Evolutionary conservation across 2,329 filamentous ascomycete species (phyloP), one percentile per base, ranked within the genome.

Genomic region (Metarhizium anisopliae): DNA sequence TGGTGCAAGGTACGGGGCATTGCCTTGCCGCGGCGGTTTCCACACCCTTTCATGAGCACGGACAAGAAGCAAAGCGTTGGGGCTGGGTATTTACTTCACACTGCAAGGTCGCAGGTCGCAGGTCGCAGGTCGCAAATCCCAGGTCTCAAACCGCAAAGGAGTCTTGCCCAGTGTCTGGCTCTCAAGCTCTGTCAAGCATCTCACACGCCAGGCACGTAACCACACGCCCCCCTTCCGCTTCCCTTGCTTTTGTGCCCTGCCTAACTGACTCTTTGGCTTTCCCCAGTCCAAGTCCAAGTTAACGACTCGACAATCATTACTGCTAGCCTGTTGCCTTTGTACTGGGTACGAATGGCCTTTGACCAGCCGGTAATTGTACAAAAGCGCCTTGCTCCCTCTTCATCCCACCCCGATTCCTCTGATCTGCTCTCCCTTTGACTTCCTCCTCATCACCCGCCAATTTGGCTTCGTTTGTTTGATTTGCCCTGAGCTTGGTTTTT

Each of bases 381-480:
- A 60, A 61, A 61, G 59, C 59, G 56, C 55, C 51, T 54, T 55
- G 55, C 58, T 60, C 56, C 56, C 58, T 20, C 58, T 53, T 51
- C 55, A 50, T 55, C 45, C 52, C 57, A 50, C 57, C 52, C 51
- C 1, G 7, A 51, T 25, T 6, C 13, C n/a, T 32, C 36, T 51
- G 43, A 51, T 40, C 36, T 51, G 51, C 36, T 51, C 53, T 56
- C 57, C 54, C 55, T 55, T 59, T 55, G 47, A 52, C 18, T 55
- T 35, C 35, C 45, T 40, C 38, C 52, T 38, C 55, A 56, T 60
- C 51, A 43, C 50, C 52, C 42, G 57, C 57, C 56, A 51, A 32
- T 7, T 52, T 49, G 55, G 50, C 57, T 36, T 54, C 20, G 32
- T 43, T 45, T 54, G 20, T 20, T 50, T n/a, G 35, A 35, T 53